Evolutionary conservation across 371 early-diverging fungal genomes (phyloP).

Genomic region (Nematocida sp.): DNA sequence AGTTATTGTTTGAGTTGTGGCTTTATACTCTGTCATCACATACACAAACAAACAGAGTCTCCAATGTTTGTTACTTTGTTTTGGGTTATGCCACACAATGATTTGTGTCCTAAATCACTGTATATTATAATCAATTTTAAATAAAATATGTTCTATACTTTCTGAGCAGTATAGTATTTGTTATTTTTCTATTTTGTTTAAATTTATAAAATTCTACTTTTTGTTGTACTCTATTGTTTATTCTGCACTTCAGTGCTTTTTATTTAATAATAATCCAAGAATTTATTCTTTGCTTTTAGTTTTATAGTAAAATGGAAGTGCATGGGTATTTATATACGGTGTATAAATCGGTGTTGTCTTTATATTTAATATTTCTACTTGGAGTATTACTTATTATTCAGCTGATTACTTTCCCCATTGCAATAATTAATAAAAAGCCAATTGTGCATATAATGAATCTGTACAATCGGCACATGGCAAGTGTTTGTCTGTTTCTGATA

Average conservation of each 20-base stretch:
- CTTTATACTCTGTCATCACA: neutral
- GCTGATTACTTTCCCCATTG: conserved; percentile 10
- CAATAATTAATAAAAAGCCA: neutral
- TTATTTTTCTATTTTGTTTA: too few species aligned
- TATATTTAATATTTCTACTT: neutral
- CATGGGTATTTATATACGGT: neutral
- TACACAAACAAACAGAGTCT: neutral
- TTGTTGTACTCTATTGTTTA: too few species aligned
- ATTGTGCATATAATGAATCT: neutral
- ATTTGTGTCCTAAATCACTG: neutral
- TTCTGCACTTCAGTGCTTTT: too few species aligned
- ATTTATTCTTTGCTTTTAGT: conserved; percentile 9
- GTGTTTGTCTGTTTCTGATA: neutral
- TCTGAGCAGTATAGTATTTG: too few species aligned
- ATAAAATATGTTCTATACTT: neutral
- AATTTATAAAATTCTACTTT: too few species aligned
- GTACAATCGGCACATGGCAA: neutral
- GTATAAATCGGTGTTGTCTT: neutral
- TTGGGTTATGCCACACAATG: neutral
- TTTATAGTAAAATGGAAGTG: neutral
- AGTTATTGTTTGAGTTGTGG: neutral
- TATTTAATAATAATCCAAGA: too few species aligned
- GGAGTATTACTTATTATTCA: conserved; percentile 5
- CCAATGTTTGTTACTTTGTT: neutral
- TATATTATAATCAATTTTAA: neutral